Base-by-base conservation (phyloP, 257 asterid genomes). In the Salvia rosmarinus region DNA sequence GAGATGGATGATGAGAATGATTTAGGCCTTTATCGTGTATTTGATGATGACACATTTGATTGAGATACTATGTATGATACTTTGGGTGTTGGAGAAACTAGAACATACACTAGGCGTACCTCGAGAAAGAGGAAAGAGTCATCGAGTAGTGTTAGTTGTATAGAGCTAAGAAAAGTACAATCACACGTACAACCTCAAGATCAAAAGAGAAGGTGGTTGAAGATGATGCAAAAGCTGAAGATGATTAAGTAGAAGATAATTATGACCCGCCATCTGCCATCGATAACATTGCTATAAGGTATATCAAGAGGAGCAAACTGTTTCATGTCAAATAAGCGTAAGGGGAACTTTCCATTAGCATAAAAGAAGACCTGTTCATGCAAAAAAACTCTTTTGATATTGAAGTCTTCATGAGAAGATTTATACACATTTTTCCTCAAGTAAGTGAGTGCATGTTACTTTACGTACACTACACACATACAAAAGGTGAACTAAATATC, bases 251-350 rank as follows among this genome's bases (percentile, higher is more conserved):
- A 2, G 50, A 43, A 43, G 13, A 12, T 12, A 3, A 3, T 43
- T 10, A 4, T 14, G 16, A 12, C n/a, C n/a, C n/a, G n/a, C n/a
- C n/a, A n/a, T n/a, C n/a, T n/a, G n/a, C n/a, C n/a, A n/a, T n/a
- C n/a, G n/a, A n/a, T n/a, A n/a, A n/a, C n/a, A n/a, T n/a, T n/a
- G n/a, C n/a, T n/a, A n/a, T n/a, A 81, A n/a, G 96, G 96, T 23
- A 87, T 80, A 72, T 94, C 99, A 77, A 94, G 79, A 14, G 99
- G 99, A 84, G 96, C 95, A 91, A 89, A 86, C 98, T 91, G 89
- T 77, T 80, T 67, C 70, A 77, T 42, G 56, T 28, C 56, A 11
- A 50, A 6, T 28, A 59, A 58, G 47, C 30, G 23, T 69, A 68
- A 72, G 62, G 40, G 47, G 30, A 56, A 61, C 8, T 8, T 23